Evolutionary conservation across 768 basidiomycete genomes (phyloP), one percentile per base, ranked within the genome.

Genomic region (Leccinum disarticulatum): DNA sequence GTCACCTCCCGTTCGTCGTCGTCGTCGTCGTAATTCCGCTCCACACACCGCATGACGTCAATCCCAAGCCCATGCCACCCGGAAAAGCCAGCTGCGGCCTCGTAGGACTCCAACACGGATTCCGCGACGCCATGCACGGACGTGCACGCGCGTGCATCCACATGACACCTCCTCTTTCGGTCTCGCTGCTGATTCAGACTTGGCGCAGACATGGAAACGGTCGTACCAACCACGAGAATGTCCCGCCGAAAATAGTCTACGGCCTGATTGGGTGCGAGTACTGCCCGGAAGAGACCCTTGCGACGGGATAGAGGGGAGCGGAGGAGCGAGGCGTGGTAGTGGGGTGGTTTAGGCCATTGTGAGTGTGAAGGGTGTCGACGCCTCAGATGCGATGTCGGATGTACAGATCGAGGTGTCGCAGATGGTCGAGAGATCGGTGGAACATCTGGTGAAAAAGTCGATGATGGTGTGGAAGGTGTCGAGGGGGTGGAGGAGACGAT

Each of bases 171-270:
- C 36, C 52, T 57, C 30, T 19, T 53, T 33, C 6, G 43, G 25
- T 51, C 30, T 27, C 25, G 55, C 53, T 51, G 55, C 14, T 28
- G 58, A 36, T 43, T 46, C 43, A n/a, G 19, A 46, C 56, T 25
- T 0, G 54, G 46, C 5, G 41, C 30, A 10, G 43, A 52, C 30
- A 53, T 38, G 41, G 60, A 41, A 22, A 55, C 38, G 17, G 53
- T 31, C 7, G 58, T 14, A 11, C 52, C 57, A 30, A 58, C 4
- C 19, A 27, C 11, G 31, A 62, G 57, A 36, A 61, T 5, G 51
- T 71, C 70, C 63, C 62, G 55, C 1, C 68, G 69, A 57, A 71
- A 72, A 17, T 70, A 72, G 59, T 71, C 70, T 43, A 68, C 58
- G 6, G 65, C 69, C 33, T 63, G 54, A 13, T 22, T 50, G 14